A percentile compares a stretch with the other conserved stretches of the same genome.
Conservation (phyloP, 805 yeast species). For the Sugiyamaella smithiae region DNA sequence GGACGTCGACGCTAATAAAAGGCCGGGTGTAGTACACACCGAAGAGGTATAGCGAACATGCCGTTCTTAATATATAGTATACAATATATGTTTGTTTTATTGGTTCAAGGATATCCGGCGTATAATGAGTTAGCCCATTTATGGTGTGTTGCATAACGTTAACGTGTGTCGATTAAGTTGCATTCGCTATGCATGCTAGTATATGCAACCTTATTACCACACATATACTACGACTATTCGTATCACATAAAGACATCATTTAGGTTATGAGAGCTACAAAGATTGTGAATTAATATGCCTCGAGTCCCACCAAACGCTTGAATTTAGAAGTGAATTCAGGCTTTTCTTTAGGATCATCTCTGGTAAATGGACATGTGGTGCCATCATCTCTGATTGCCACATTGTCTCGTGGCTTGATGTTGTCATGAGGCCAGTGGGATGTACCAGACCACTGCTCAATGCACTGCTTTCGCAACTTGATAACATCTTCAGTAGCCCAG, state of each 20-base stretch:
- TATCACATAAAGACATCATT: no score
- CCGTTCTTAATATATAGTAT: no score
- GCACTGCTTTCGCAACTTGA: not conserved
- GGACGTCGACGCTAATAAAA: not conserved
- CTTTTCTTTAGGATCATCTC: not conserved
- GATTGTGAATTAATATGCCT: slow-evolving; percentile 1
- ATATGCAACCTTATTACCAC: no score
- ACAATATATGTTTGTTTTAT: no score
- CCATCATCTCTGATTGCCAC: not conserved
- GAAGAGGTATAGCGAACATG: not conserved
- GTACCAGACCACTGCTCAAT: slow-evolving; percentile 1
- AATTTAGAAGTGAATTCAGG: not conserved
- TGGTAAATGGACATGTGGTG: not conserved
- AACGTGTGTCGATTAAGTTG: no score
- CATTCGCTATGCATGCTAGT: no score
- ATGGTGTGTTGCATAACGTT: no score
- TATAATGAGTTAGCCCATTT: no score
- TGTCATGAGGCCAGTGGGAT: slow-evolving; percentile 3
- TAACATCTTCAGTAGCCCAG: slow-evolving; percentile 1
- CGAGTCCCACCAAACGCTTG: not conserved
- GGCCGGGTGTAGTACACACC: not conserved
- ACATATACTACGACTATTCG: no score
- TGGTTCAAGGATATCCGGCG: no score
- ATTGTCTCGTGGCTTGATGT: slow-evolving; percentile 1
- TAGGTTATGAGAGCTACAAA: no score